phyloP scores from a whole-genome alignment of 495 filamentous ascomycete genomes.

The Viridothelium virens region DNA sequence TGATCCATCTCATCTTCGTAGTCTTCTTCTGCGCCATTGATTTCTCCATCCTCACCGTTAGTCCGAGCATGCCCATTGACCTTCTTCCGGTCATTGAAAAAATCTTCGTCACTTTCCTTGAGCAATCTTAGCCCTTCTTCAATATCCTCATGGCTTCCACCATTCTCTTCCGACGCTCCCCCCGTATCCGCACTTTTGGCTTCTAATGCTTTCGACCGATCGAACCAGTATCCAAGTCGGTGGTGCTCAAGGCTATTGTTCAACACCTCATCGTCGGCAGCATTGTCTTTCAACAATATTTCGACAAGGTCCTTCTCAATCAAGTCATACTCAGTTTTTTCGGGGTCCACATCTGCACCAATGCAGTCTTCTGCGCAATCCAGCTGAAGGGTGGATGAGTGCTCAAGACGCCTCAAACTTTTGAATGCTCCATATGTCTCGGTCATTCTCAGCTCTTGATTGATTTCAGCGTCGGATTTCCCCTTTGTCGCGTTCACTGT shows the following conservation, averaged over 20 bases:
- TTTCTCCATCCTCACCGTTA: not conserved
- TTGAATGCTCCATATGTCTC: conserved; percentile 49
- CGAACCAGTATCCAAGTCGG: conserved; percentile 34
- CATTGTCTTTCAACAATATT: conserved; percentile 31
- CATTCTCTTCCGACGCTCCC: conserved; percentile 14
- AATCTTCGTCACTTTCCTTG: not conserved
- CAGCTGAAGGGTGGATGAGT: conserved; percentile 19
- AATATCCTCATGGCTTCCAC: conserved; percentile 14
- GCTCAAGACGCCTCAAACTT: conserved; percentile 36
- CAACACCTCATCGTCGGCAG: conserved; percentile 32
- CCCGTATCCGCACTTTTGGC: conserved; percentile 16
- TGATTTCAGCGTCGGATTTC: conserved; percentile 44
- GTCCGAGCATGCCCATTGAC: conserved; percentile 14
- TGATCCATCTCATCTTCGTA: conserved; percentile 1
- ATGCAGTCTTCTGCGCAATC: conserved; percentile 28
- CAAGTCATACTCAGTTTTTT: conserved; percentile 29
- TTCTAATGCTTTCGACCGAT: conserved; percentile 18
- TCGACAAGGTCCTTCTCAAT: conserved; percentile 26
- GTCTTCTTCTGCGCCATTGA: conserved; percentile 4
- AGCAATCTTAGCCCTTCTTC: conserved; percentile 17
- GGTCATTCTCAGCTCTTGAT: conserved; percentile 36
- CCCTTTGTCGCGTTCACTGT: conserved; percentile 48
- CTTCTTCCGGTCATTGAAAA: not conserved
- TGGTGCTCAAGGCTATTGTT: conserved; percentile 23
- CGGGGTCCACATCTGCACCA: conserved; percentile 26